Evolutionary conservation across 75 land plant species (phyloP), one percentile per base, ranked within the genome.

Genomic region (Picea sitchensis): DNA sequence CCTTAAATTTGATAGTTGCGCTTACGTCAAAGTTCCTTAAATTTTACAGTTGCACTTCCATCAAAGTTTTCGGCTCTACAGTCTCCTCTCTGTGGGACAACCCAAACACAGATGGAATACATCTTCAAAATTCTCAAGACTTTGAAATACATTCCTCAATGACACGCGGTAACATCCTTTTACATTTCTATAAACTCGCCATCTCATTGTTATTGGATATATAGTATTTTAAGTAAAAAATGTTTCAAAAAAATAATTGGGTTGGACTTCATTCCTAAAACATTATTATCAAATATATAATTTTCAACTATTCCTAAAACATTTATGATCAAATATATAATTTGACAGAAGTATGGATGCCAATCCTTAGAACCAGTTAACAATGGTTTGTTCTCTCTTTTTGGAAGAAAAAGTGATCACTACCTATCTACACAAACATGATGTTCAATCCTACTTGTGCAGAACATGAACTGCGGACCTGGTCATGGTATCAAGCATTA

Each of bases 51-150:
- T 26, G 26, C 26, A 26, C 26, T 26, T 26, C 26, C 26, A 26
- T 26, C 26, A 26, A 26, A 26, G 95, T 96, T 54, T 78, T 63
- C 67, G 72, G 82, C 81, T 73, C 95, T 41, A 84, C 62, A 64
- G 78, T 90, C 34, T 81, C 87, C 36, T 89, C 99, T 12, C 99
- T 98, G 0, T 88, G 85, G 1, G 79, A 91, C 73, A 96, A 98
- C 83, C 98, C 94, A 31, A 96, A 96, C 80, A 96, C 99, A 5
- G 99, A 96, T 30, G 98, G 99, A 56, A 91, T 96, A 32, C 98
- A 96, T 76, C 85, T 96, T n/a, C 95, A 91, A 80, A 91, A 92
- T 86, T 93, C 99, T 32, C 83, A 82, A 58, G 80, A 87, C 65
- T 94, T 89, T 14, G 59, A 60, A 61, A 88, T 96, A 65, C 84